Evolutionary conservation across 73 alveolate genomes (phyloP).

Genomic region (Paramecium tetraurelia): DNA sequence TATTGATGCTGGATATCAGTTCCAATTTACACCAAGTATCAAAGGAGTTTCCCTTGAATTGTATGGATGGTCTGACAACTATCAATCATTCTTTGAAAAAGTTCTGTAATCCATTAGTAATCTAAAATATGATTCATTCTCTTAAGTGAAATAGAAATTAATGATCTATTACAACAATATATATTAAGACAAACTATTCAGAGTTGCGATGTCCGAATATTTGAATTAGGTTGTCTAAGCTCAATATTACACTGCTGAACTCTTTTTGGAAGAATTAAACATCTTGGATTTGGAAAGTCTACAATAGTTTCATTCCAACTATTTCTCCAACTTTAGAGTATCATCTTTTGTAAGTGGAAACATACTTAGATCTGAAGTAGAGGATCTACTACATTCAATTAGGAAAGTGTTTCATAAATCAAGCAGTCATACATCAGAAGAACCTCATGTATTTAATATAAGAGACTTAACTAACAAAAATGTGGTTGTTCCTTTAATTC

Average conservation of each 20-base stretch:
- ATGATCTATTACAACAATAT: not conserved
- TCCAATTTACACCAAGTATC: not conserved
- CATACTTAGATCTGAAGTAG: slow-evolving; percentile 7
- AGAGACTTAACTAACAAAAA: not conserved
- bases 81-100: not conserved
- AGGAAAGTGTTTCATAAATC: slow-evolving; percentile 36
- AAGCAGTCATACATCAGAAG: not conserved
- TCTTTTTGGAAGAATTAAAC: not conserved
- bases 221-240: not conserved
- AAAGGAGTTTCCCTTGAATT: slow-evolving; percentile 38
- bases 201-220: slow-evolving; percentile 43
- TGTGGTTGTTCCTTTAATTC: not conserved
- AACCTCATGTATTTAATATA: slow-evolving; percentile 2
- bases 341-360: slow-evolving; percentile 9
- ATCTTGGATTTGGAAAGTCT: not conserved
- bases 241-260: not conserved
- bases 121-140: not conserved
- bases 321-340: slow-evolving; percentile 19
- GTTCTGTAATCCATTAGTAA: not conserved
- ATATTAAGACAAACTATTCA: slow-evolving; percentile 28
- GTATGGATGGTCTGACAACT: slow-evolving; percentile 37
- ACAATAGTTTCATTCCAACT: not conserved
- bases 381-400: not conserved
- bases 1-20: slow-evolving; percentile 45
- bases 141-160: slow-evolving; percentile 3